These are phyloP conservation scores for Hypoxylon crocopeplum DNA, from an alignment of 495 filamentous ascomycete species.

Conservation along the genomic window DNA sequence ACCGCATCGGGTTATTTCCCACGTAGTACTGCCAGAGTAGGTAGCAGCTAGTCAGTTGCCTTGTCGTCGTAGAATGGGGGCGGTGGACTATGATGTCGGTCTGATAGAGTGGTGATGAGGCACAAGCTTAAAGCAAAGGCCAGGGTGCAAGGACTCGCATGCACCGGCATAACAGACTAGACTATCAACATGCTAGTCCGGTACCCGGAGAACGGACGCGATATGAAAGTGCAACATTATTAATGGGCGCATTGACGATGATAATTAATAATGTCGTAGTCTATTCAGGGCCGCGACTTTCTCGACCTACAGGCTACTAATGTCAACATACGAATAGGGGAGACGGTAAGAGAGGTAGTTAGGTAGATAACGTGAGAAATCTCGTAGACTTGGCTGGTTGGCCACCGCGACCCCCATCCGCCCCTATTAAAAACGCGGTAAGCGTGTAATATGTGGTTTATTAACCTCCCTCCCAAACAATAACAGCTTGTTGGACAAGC, in stretches of 20 bases:
- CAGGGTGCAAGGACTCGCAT: conserved; percentile 15
- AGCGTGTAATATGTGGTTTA: conserved; percentile 34
- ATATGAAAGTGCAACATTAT: conserved; percentile 39
- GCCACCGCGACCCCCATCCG: conserved; percentile 8
- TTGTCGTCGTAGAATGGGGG: not conserved
- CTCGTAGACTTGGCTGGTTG: conserved; percentile 30
- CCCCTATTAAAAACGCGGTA: conserved; percentile 33
- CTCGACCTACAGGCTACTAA: conserved; percentile 29
- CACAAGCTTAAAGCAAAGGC: conserved; percentile 14
- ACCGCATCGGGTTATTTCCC: conserved; percentile 3
- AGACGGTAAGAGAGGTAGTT: conserved; percentile 24
- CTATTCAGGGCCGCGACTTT: conserved; percentile 23
- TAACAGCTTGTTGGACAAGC: conserved; percentile 23
- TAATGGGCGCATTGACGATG: conserved; percentile 37
- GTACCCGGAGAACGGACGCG: conserved; percentile 33
- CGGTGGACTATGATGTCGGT: not conserved
- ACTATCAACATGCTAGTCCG: conserved; percentile 34
- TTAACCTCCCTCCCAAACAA: conserved; percentile 26
- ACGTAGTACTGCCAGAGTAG: too few relatives aligned
- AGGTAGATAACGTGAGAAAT: conserved; percentile 21
- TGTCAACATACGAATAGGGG: conserved; percentile 7
- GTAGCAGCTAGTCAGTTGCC: too few relatives aligned
- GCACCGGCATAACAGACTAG: conserved; percentile 32
- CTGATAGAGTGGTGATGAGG: conserved; percentile 20
- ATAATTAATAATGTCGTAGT: conserved; percentile 26